Percentiles rank a stretch among this genome's conserved stretches.
phyloP scores from a whole-genome alignment of 768 basidiomycete genomes.

The Leccinum truebloodii region DNA sequence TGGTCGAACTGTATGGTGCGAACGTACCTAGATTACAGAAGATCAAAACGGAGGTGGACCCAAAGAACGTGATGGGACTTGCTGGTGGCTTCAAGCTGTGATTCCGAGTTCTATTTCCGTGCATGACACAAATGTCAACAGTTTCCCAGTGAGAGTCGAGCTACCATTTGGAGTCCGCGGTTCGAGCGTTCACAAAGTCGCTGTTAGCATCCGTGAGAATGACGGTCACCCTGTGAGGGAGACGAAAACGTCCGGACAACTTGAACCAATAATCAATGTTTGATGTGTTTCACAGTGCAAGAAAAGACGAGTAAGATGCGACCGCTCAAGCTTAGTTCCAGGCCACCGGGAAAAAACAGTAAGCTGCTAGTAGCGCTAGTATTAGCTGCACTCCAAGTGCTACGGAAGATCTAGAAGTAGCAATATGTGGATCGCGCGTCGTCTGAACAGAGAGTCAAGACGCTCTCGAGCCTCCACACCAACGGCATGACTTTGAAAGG shows the following conservation, averaged over 20 bases:
- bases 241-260: not conserved
- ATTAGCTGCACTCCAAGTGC: too few species aligned
- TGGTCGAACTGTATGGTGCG: conserved; percentile 47
- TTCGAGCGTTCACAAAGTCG: not conserved
- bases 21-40: conserved; percentile 37
- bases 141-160: not conserved
- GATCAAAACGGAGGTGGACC: conserved; percentile 50
- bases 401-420: too few species aligned
- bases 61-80: conserved; percentile 57
- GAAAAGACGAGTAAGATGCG: too few species aligned
- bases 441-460: too few species aligned
- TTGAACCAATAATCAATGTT: not conserved
- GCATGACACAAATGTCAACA: not conserved
- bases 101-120: not conserved
- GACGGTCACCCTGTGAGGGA: not conserved
- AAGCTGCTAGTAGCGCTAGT: too few species aligned
- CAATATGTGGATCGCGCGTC: too few species aligned
- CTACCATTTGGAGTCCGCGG: not conserved
- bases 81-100: conserved; percentile 58
- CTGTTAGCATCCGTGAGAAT: not conserved
- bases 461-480: too few species aligned
- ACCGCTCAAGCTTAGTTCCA: too few species aligned
- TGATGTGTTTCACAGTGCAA: too few species aligned
- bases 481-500: too few species aligned
- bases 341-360: too few species aligned